Base-by-base conservation (phyloP, 129 eudicot species). In the Flaveria brownii region DNA sequence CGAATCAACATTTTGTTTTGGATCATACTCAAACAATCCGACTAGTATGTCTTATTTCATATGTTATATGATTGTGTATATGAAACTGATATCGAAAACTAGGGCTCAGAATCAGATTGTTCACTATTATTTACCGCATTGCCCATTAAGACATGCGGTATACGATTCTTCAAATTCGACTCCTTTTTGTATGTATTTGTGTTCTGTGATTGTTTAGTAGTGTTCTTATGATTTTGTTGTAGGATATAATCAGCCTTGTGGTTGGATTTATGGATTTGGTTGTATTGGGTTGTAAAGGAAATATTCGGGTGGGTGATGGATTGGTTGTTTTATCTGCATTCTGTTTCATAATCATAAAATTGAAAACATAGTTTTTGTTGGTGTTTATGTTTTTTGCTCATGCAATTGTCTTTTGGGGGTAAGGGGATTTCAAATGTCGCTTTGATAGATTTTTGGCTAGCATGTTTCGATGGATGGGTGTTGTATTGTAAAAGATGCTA, bases 131-230 rank as follows among this genome's bases (percentile, higher is more conserved):
- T 20, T 20, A 20, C 22, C 22, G 0, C 22, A 20, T 20, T 20
- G 0, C 96, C 96, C 17, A 89, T 89, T 68, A 87, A 89, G 96
- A 89, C 87, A 88, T 89, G 96, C 78, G 92, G 96, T 89, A 89
- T 25, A 11, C 39, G 36, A 17, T 2, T n/a, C 1, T 11, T 67
- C 8, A 42, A 50, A n/a, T 33, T 71, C 6, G 6, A 45, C 47
- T 68, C 25, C 1, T 20, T 59, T 9, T 1, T n/a, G 9, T 43
- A 2, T 49, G 2, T 14, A 1, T 70, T 70, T 70, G 5, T 22
- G 13, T 26, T 69, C 0, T 22, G 25, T 70, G 66, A 30, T 55
- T 66, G 3, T 15, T 20, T 68, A 42, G 9, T 15, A 28, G 22
- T 70, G 69, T 50, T 64, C 36, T 2, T 49, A 2, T 36, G 33